Evolutionary conservation across 768 basidiomycete genomes (phyloP), one percentile per base, ranked within the genome.

Genomic region (Rhodotorula diobovata): DNA sequence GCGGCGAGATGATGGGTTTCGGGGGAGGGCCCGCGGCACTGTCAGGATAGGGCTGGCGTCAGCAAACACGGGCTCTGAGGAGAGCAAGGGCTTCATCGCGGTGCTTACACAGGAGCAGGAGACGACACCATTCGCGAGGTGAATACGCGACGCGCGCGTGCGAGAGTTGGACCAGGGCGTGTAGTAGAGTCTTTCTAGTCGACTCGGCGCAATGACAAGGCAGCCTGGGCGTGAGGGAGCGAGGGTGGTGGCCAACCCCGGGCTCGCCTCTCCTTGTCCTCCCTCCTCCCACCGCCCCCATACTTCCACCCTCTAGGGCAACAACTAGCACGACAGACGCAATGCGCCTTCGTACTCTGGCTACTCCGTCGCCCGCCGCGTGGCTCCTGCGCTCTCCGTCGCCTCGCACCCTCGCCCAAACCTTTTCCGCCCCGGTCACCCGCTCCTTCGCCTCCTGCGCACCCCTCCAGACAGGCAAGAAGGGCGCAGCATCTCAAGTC

Each of bases 1-100:
- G 71, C 12, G 70, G 68, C 6, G 74, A 75, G 68, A 75, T 67
- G 65, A 75, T 63, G 25, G 74, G 74, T 45, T 72, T 75, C 25
- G 66, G 66, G 2, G 70, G 66, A 21, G 70, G 66, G 1, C 67
- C 70, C 6, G 30, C 30, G 7, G 59, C 10, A 18, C 58, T 66
- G 56, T 41, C 14, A 1, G 25, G 4, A 35, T 14, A 28, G 23
- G n/a, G 15, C 25, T 25, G 6, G 2, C 5, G n/a, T 30, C 39
- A 41, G n/a, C 14, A 4, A 1, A 21, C 21, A 0, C 3, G 25
- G 4, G 1, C 56, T 25, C 25, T 39, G 23, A 34, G 34, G 25
- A 15, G 28, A n/a, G 15, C 12, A 53, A 30, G 28, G 51, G 30
- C n/a, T 35, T 48, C 48, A 61, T 30, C 51, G 51, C 51, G 28